Conservation (phyloP, 257 asterid genomes). For the Hygrophila difformis region DNA sequence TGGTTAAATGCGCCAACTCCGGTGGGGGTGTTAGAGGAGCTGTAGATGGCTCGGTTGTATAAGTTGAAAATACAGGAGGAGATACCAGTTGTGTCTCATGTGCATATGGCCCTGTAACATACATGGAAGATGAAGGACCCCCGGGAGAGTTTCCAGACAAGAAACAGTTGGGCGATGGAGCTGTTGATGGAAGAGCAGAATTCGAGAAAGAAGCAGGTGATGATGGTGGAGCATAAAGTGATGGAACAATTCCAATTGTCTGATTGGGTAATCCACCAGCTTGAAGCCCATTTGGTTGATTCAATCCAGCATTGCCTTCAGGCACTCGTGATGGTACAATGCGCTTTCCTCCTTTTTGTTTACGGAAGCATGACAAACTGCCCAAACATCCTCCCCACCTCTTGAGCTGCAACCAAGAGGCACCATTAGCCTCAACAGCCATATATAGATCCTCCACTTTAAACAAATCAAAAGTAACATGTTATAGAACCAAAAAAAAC, state of each 20-base stretch:
- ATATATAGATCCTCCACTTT: slow-evolving; percentile 1
- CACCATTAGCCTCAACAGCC: slow-evolving; percentile 16
- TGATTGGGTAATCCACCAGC: slow-evolving; percentile 56
- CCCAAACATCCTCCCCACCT: slow-evolving; percentile 85
- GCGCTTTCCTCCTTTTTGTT: slow-evolving; percentile 87
- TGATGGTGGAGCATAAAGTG: slow-evolving; percentile 65
- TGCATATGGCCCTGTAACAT: slow-evolving; percentile 60
- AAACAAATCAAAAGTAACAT: slow-evolving; percentile 6
- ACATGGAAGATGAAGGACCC: slow-evolving; percentile 46
- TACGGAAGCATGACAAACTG: slow-evolving; percentile 74
- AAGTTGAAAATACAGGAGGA: slow-evolving; percentile 63
- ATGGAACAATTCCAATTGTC: slow-evolving; percentile 27
- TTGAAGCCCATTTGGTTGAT: slow-evolving; percentile 61
- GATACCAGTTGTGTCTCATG: slow-evolving; percentile 65
- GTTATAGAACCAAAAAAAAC: background rate
- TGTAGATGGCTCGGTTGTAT: slow-evolving; percentile 68
- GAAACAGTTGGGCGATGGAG: slow-evolving; percentile 48
- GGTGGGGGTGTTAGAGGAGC: slow-evolving; percentile 73
- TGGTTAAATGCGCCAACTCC: slow-evolving; percentile 53
- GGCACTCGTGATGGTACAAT: slow-evolving; percentile 83
- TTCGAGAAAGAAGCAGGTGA: slow-evolving; percentile 65
- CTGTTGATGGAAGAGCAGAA: slow-evolving; percentile 47
- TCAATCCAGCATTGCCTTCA: slow-evolving; percentile 45
- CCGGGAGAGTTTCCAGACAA: slow-evolving; percentile 43
- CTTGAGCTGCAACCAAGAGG: slow-evolving; percentile 53